Conservation (phyloP, 2,329 filamentous ascomycete genomes). For the Periconia sp. region DNA sequence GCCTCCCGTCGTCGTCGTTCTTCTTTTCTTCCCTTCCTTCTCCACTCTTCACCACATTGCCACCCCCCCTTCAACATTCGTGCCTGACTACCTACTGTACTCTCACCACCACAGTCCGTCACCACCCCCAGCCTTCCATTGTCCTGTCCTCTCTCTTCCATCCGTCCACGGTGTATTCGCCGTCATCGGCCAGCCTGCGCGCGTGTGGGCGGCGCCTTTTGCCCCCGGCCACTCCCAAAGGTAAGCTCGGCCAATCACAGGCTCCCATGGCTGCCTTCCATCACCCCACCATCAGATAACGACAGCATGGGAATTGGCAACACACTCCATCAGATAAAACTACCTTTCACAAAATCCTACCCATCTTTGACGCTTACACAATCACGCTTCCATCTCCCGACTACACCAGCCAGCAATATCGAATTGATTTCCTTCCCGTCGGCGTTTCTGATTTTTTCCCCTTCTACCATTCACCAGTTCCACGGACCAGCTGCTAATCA, state of each 20-base stretch:
- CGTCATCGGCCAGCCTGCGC: no score
- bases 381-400: slow-evolving; percentile 1
- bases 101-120: no score
- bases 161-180: neutral
- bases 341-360: neutral
- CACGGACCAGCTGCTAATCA: slow-evolving; percentile 18
- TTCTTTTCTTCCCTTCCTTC: neutral
- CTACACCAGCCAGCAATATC: no score
- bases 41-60: neutral
- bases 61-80: neutral
- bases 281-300: neutral
- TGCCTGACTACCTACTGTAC: neutral
- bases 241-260: neutral
- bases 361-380: slow-evolving; percentile 3
- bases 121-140: neutral
- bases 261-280: no score
- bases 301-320: no score
- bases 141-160: neutral
- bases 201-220: neutral
- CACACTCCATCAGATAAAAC: neutral
- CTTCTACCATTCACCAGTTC: slow-evolving; percentile 1
- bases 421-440: slow-evolving; percentile 7
- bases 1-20: neutral
- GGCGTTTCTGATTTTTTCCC: neutral
- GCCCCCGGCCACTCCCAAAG: neutral